phyloP scores from a whole-genome alignment of 2,329 filamentous ascomycete species.

The Gnomoniopsis sp. region DNA sequence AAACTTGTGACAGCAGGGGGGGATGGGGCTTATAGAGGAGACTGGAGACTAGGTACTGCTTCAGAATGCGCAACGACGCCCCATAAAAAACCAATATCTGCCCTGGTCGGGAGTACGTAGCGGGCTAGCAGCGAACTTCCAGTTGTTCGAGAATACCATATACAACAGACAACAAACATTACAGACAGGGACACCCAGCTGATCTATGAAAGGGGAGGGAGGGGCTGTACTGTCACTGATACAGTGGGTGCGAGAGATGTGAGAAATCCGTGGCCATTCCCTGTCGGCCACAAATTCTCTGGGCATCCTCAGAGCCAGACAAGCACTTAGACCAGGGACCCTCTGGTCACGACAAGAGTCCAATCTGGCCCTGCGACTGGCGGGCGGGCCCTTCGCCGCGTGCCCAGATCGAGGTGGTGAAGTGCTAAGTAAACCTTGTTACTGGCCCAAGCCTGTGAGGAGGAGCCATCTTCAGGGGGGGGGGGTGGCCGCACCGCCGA shows the following conservation, averaged over 20 bases:
- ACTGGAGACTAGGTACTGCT: slow-evolving; percentile 4
- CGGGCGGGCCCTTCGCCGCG: neutral
- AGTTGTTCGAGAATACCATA: slow-evolving; percentile 11
- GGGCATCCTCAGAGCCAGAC: slow-evolving; percentile 5
- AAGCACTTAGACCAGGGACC: neutral
- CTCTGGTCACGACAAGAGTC: slow-evolving; percentile 1
- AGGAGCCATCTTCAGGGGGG: neutral
- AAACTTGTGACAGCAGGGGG: slow-evolving; percentile 12
- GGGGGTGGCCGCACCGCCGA: too few relatives aligned
- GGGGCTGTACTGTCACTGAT: slow-evolving; percentile 30
- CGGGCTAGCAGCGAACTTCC: slow-evolving; percentile 12
- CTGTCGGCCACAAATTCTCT: slow-evolving; percentile 11
- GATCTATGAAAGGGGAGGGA: slow-evolving; percentile 35
- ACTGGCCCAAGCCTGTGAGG: neutral
- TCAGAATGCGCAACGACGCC: slow-evolving; percentile 9
- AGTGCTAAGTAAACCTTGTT: neutral
- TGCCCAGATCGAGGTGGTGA: neutral
- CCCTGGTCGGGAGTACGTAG: slow-evolving; percentile 17
- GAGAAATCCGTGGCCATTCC: slow-evolving; percentile 35
- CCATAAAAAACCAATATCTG: slow-evolving; percentile 2
- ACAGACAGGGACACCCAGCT: slow-evolving; percentile 17
- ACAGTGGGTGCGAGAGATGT: slow-evolving; percentile 31
- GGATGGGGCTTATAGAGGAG: slow-evolving; percentile 13
- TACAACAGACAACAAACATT: slow-evolving; percentile 7
- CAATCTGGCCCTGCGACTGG: slow-evolving; percentile 15